phyloP scores from a whole-genome alignment of 768 basidiomycete species.

The Boletus patriciae region DNA sequence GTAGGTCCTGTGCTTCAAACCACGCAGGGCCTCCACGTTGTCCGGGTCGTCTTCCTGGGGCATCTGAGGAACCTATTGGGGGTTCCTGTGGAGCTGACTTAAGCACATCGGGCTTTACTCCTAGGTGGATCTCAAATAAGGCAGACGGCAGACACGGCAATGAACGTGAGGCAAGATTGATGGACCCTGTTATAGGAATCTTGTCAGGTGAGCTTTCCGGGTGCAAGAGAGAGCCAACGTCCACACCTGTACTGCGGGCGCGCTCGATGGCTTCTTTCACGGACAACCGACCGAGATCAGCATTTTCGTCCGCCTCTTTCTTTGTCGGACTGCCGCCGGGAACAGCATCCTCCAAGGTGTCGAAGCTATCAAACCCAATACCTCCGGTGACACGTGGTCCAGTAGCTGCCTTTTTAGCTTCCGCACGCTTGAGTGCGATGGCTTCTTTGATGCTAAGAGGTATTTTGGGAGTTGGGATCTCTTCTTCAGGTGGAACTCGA shows the following conservation, averaged over 20 bases:
- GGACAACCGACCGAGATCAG: slow-evolving; percentile 59
- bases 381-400: slow-evolving; percentile 28
- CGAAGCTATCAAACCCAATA: slow-evolving; percentile 37
- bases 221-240: slow-evolving; percentile 32
- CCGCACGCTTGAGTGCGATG: slow-evolving; percentile 76
- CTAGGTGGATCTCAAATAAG: slow-evolving; percentile 78
- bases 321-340: slow-evolving; percentile 30
- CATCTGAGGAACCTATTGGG: slow-evolving; percentile 40
- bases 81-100: slow-evolving; percentile 66
- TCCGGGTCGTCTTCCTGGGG: slow-evolving; percentile 39
- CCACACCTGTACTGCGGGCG: slow-evolving; percentile 72
- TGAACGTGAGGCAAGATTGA: slow-evolving; percentile 75
- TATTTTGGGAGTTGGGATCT: slow-evolving; percentile 31
- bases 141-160: slow-evolving; percentile 73
- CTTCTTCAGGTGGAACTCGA: slow-evolving; percentile 23
- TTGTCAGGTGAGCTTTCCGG: slow-evolving; percentile 46
- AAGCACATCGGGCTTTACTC: slow-evolving; percentile 68
- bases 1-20: slow-evolving; percentile 82
- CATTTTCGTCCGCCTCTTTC: slow-evolving; percentile 47
- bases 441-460: slow-evolving; percentile 66
- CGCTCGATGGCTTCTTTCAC: slow-evolving; percentile 76
- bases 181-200: slow-evolving; percentile 53
- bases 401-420: slow-evolving; percentile 60
- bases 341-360: slow-evolving; percentile 49
- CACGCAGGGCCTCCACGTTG: slow-evolving; percentile 56